Evolutionary conservation across 148 eudicot genomes (phyloP), one percentile per base, ranked within the genome.

Genomic region (Beta vulgaris): DNA sequence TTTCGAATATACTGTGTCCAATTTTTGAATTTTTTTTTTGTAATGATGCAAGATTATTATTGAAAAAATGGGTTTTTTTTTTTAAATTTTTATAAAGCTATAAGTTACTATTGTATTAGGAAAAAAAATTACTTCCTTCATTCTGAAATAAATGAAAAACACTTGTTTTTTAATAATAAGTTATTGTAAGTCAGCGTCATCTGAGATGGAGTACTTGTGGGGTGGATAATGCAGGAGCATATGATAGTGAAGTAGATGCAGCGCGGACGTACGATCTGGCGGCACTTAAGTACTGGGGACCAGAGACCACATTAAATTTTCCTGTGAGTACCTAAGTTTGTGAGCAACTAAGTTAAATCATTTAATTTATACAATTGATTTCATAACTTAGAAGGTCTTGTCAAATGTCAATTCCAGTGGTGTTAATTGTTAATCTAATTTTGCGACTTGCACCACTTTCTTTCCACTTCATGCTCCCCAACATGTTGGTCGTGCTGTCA

Each of bases 271-370:
- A 90, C 42, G 99, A 95, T 81, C 88, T 91, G 65, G 99, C 99
- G 62, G 99, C 99, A 43, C 91, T 95, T 73, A 95, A 95, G 81
- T 95, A 90, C 28, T 92, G 99, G 99, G 99, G 99, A 12, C 83
- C 90, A 25, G 69, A 78, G 19, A 85, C 92, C 7, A 83, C 84
- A 25, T 87, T 95, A 68, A 95, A 95, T 87, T 95, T 95, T 76
- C 87, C 88, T 81, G 99, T 95, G 81, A 48, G 54, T 77, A 40
- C 77, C 78, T 70, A 71, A 46, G 62, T 60, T 79, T 69, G 34
- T 72, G 35, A 35, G 77, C 80, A 72, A 36, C 49, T 66, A 67
- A 40, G 14, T 6, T 7, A 63, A 8, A 34, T 9, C 14, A 36
- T 34, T 3, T 18, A 67, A 43, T 26, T 29, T 10, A 36, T 19